These are phyloP conservation scores for Xylaria curta DNA, from an alignment of 495 filamentous ascomycete species.

Conservation along the genomic window DNA sequence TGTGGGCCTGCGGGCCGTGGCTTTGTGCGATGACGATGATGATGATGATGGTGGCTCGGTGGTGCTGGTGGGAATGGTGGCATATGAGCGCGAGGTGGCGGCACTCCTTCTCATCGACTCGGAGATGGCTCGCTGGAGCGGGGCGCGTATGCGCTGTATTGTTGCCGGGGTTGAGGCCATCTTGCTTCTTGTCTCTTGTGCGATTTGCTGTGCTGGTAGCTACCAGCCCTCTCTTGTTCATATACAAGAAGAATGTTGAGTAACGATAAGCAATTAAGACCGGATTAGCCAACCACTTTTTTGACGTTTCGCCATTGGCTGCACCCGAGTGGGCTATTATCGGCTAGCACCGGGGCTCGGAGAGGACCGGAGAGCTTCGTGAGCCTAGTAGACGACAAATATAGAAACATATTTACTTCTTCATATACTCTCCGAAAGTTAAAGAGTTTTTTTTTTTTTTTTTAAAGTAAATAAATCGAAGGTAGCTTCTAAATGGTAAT, in stretches of 20 bases:
- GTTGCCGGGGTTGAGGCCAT: conserved; percentile 37
- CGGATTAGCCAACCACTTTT: conserved; percentile 2
- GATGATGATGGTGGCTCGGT: conserved; percentile 28
- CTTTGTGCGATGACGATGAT: conserved; percentile 11
- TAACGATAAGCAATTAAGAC: background rate
- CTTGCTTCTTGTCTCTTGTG: background rate
- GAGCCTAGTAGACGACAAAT: too few relatives aligned
- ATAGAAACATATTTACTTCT: too few relatives aligned
- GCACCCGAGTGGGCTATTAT: background rate
- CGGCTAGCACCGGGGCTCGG: conserved; percentile 15
- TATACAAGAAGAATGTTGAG: background rate
- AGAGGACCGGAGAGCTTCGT: conserved; percentile 1
- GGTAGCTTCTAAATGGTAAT: too few relatives aligned
- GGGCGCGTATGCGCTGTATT: conserved; percentile 32
- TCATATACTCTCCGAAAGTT: too few relatives aligned
- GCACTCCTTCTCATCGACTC: conserved; percentile 24
- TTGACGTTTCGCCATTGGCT: background rate
- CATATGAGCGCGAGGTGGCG: conserved; percentile 34
- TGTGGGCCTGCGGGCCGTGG: conserved; percentile 56
- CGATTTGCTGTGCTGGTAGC: background rate
- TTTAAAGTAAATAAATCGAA: too few relatives aligned
- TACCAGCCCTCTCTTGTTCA: background rate
- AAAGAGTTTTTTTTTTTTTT: too few relatives aligned
- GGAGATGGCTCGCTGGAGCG: conserved; percentile 35
- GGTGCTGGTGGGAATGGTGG: conserved; percentile 37